A percentile compares a stretch with the other conserved stretches of the same genome.
Evolutionary conservation across 352 stramenopile species (phyloP).

Genomic region (Pythium utonaiense): DNA sequence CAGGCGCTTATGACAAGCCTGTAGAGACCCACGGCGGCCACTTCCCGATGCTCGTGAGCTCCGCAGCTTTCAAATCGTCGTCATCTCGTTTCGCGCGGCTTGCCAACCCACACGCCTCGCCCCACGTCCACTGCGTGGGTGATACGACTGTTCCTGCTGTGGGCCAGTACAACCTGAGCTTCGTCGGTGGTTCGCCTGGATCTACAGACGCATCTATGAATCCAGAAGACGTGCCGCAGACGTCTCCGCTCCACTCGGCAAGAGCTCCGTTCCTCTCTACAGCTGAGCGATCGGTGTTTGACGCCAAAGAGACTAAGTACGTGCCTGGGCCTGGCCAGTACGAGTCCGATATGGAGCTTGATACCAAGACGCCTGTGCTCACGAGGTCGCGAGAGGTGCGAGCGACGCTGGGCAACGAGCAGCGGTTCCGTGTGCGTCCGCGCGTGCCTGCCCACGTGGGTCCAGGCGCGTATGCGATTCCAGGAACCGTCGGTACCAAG

Average conservation of each 20-base stretch:
- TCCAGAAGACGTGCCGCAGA: background rate
- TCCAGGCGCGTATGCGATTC: conserved; percentile 30
- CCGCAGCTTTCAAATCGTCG: conserved; percentile 55
- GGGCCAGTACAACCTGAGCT: conserved; percentile 30
- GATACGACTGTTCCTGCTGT: conserved; percentile 38
- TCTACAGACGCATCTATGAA: background rate
- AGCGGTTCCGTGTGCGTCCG: conserved; percentile 25
- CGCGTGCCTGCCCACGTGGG: conserved; percentile 28
- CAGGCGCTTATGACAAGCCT: conserved; percentile 45
- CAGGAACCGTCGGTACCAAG: conserved; percentile 31
- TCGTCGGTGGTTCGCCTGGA: background rate
- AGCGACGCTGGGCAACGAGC: conserved; percentile 27
- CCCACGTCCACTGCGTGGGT: conserved; percentile 51
- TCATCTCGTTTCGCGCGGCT: conserved; percentile 47
- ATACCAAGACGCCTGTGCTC: background rate
- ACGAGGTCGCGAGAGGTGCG: conserved; percentile 19
- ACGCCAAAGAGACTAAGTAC: conserved; percentile 20
- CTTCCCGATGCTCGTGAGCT: conserved; percentile 34
- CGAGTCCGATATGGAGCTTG: background rate
- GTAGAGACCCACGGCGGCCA: conserved; percentile 32
- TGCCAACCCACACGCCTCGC: conserved; percentile 36
- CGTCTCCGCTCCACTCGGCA: conserved; percentile 8
- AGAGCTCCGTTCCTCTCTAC: conserved; percentile 26
- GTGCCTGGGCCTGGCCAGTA: conserved; percentile 32
- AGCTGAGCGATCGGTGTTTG: conserved; percentile 19